Conservation (phyloP, 2,329 filamentous ascomycete species). For the Paracamarosporium sp. region DNA sequence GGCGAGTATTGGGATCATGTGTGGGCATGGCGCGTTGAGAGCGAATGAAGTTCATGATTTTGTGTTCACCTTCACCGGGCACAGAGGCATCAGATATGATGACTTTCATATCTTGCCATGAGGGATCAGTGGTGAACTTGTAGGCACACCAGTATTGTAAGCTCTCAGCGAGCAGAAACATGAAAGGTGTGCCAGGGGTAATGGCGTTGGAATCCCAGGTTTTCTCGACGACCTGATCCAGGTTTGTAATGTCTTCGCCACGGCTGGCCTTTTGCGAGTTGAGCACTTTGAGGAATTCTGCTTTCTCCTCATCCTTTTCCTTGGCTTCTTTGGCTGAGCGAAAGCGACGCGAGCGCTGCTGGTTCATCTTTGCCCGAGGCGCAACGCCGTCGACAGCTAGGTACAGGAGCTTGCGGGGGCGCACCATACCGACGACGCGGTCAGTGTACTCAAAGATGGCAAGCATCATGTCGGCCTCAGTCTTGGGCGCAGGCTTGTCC, state of each 20-base stretch:
- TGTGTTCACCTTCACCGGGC: slow-evolving; percentile 97
- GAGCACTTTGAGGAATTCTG: slow-evolving; percentile 83
- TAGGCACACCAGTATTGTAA: slow-evolving; percentile 97
- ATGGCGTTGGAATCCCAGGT: slow-evolving; percentile 91
- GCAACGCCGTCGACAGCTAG: slow-evolving; percentile 98
- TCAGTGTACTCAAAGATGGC: slow-evolving; percentile 99
- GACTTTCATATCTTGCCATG: slow-evolving; percentile 90
- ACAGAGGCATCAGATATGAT: slow-evolving; percentile 99
- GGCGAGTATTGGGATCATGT: slow-evolving; percentile 94
- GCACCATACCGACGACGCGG: slow-evolving; percentile 97
- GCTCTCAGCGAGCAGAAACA: slow-evolving; percentile 91
- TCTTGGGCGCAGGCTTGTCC: slow-evolving; percentile 85
- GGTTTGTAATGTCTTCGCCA: slow-evolving; percentile 62
- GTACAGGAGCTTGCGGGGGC: slow-evolving; percentile 93
- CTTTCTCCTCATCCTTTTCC: slow-evolving; percentile 91
- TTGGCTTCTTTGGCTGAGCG: slow-evolving; percentile 91
- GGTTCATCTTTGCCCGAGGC: slow-evolving; percentile 99
- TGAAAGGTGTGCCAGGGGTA: slow-evolving; percentile 96
- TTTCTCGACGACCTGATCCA: slow-evolving; percentile 76
- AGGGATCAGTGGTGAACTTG: slow-evolving; percentile 95
- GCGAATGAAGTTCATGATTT: slow-evolving; percentile 98
- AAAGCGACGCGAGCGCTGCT: slow-evolving; percentile 95
- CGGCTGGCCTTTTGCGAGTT: slow-evolving; percentile 71
- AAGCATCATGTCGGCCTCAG: slow-evolving; percentile 99
- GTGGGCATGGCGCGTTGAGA: slow-evolving; percentile 90